Percentiles rank a stretch among this genome's conserved stretches.
Evolutionary conservation across 345 rosid species (phyloP).

Genomic region (Eucalyptus melliodora): DNA sequence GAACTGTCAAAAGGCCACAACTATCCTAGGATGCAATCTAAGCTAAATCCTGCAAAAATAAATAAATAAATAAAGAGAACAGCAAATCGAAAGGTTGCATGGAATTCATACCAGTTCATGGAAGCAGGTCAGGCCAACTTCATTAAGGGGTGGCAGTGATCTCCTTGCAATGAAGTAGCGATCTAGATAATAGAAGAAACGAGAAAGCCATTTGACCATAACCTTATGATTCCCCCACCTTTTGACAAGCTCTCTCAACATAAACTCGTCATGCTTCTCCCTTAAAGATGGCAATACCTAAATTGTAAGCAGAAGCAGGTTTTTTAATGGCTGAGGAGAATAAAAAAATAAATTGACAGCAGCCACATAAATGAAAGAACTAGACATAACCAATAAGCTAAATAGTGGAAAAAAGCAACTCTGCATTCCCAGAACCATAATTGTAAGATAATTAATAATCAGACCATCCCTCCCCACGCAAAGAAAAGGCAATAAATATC

Average conservation of each 20-base stretch:
- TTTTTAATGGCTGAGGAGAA: background rate
- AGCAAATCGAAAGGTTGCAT: too few species aligned
- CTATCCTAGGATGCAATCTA: too few species aligned
- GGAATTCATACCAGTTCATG: conserved; percentile 23
- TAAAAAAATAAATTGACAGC: too few species aligned
- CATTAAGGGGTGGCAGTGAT: conserved; percentile 35
- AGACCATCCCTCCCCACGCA: background rate
- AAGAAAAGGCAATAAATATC: too few species aligned
- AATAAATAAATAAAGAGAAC: background rate
- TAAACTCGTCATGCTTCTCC: conserved; percentile 45
- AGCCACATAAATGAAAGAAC: background rate
- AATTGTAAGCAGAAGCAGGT: background rate
- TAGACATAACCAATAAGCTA: background rate
- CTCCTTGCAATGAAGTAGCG: conserved; percentile 37
- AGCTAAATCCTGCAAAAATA: background rate
- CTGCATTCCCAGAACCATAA: background rate
- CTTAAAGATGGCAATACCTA: conserved; percentile 38
- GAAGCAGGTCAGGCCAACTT: conserved; percentile 46
- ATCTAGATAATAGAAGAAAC: conserved; percentile 45
- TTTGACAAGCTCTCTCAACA: conserved; percentile 40
- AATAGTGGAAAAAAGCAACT: background rate
- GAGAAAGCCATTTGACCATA: conserved; percentile 46
- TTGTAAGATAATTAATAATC: background rate
- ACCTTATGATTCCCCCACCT: conserved; percentile 53
- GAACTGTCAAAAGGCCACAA: background rate